phyloP scores from a whole-genome alignment of 805 yeast genomes.

The Candida suzukii region DNA sequence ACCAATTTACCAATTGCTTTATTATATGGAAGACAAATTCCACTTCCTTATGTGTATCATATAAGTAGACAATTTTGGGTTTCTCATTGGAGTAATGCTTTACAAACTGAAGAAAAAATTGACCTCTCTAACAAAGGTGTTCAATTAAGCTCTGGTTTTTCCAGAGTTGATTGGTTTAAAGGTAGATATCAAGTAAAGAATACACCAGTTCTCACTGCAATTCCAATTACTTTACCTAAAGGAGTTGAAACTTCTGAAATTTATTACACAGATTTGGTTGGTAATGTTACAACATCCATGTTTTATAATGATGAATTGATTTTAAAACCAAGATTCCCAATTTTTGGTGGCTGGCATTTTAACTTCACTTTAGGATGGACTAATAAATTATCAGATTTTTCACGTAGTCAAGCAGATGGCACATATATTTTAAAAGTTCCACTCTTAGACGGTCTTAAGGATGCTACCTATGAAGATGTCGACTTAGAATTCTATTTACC shows the following conservation, averaged over 20 bases:
- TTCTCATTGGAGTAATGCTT: slow-evolving; percentile 71
- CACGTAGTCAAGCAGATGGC: slow-evolving; percentile 37
- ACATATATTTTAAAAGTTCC: slow-evolving; percentile 62
- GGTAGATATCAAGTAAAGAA: slow-evolving; percentile 44
- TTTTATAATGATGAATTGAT: slow-evolving; percentile 37
- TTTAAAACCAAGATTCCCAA: slow-evolving; percentile 84
- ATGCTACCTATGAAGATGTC: slow-evolving; percentile 57
- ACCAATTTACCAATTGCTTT: slow-evolving; percentile 44
- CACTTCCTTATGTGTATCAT: slow-evolving; percentile 53
- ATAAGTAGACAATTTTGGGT: slow-evolving; percentile 79
- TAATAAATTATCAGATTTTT: slow-evolving; percentile 44
- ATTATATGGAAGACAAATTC: slow-evolving; percentile 56
- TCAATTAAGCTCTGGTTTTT: slow-evolving; percentile 58
- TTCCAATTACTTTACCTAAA: slow-evolving; percentile 50
- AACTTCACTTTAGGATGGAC: slow-evolving; percentile 97
- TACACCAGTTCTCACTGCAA: slow-evolving; percentile 52
- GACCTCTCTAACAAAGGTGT: slow-evolving; percentile 77
- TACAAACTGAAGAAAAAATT: slow-evolving; percentile 80
- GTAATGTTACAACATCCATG: slow-evolving; percentile 80
- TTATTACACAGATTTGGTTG: slow-evolving; percentile 84
- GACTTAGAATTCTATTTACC: slow-evolving; percentile 67
- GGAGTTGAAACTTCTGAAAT: slow-evolving; percentile 44
- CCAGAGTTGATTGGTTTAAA: slow-evolving; percentile 71
- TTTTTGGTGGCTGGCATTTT: slow-evolving; percentile 94
- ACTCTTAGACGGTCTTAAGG: slow-evolving; percentile 62